These are phyloP conservation scores for Cryphonectria japonica DNA, from an alignment of 2,329 filamentous ascomycete genomes.

Conservation along the genomic window DNA sequence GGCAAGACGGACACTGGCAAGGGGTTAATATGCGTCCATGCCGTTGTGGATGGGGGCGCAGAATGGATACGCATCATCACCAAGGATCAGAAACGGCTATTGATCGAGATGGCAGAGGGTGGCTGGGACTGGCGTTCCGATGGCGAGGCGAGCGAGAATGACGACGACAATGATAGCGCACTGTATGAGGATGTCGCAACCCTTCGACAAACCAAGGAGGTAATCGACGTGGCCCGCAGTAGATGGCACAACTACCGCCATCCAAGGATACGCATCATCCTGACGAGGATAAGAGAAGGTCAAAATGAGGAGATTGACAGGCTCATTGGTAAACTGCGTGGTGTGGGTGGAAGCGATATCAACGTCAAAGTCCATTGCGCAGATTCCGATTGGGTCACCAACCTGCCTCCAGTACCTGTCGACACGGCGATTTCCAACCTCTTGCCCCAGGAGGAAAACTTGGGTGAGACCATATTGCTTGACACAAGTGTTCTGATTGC, in stretches of 20 bases:
- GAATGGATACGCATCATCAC: constrained; percentile 42
- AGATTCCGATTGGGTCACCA: constrained; percentile 32
- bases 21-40: constrained; percentile 32
- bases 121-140: constrained; percentile 35
- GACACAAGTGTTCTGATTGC: constrained; percentile 74
- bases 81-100: constrained; percentile 37
- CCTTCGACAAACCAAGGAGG: constrained; percentile 34
- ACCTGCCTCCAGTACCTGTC: constrained; percentile 28
- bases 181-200: constrained; percentile 33
- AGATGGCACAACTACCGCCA: constrained; percentile 35
- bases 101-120: constrained; percentile 39
- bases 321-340: constrained; percentile 32
- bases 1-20: constrained; percentile 6
- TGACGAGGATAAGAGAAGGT: constrained; percentile 37
- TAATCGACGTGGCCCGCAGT: constrained; percentile 37
- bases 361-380: constrained; percentile 35
- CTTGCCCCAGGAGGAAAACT: constrained; percentile 29
- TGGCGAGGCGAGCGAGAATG: constrained; percentile 22
- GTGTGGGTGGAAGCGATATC: constrained; percentile 32
- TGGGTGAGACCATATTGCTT: constrained; percentile 53
- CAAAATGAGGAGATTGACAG: constrained; percentile 34
- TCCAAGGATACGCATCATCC: constrained; percentile 34
- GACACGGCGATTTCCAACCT: constrained; percentile 33
- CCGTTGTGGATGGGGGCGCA: constrained; percentile 40
- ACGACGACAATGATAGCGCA: constrained; percentile 26